Evolutionary conservation across 805 yeast species (phyloP).

Genomic region (Schwanniomyces sp.): DNA sequence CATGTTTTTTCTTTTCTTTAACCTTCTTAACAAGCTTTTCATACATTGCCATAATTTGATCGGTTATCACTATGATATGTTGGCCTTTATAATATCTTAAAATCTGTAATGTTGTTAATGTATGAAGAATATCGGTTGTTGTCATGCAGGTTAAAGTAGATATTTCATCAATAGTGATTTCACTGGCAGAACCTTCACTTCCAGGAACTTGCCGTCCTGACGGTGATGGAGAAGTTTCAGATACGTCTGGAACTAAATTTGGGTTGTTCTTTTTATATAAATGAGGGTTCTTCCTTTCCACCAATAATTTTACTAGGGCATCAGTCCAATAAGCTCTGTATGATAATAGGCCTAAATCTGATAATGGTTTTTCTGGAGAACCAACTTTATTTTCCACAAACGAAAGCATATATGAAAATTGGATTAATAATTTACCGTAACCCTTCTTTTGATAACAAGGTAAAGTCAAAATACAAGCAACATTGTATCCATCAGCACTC

Average conservation of each 20-base stretch:
- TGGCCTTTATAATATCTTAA: conserved; percentile 93
- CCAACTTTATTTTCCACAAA: conserved; percentile 89
- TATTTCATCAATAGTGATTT: conserved; percentile 86
- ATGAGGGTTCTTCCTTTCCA: conserved; percentile 50
- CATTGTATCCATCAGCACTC: conserved; percentile 90
- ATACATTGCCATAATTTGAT: conserved; percentile 74
- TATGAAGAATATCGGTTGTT: conserved; percentile 91
- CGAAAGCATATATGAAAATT: conserved; percentile 89
- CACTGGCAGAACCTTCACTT: conserved; percentile 26
- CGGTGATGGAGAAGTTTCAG: conserved; percentile 22
- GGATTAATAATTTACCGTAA: conserved; percentile 86
- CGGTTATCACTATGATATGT: conserved; percentile 83
- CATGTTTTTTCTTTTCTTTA: conserved; percentile 70
- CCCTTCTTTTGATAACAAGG: conserved; percentile 98
- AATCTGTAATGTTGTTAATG: conserved; percentile 87
- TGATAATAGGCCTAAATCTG: conserved; percentile 89
- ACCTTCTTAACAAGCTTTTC: conserved; percentile 54
- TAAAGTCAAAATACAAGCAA: conserved; percentile 92
- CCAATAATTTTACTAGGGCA: conserved; percentile 69
- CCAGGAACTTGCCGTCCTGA: conserved; percentile 9
- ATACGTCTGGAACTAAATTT: conserved; percentile 27
- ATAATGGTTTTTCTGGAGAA: conserved; percentile 95
- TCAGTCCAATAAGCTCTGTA: conserved; percentile 98
- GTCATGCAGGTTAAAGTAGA: conserved; percentile 90
- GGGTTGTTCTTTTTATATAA: conserved; percentile 39